Evolutionary conservation across 805 yeast species (phyloP).

Genomic region (Grigorovia transvaalensis): DNA sequence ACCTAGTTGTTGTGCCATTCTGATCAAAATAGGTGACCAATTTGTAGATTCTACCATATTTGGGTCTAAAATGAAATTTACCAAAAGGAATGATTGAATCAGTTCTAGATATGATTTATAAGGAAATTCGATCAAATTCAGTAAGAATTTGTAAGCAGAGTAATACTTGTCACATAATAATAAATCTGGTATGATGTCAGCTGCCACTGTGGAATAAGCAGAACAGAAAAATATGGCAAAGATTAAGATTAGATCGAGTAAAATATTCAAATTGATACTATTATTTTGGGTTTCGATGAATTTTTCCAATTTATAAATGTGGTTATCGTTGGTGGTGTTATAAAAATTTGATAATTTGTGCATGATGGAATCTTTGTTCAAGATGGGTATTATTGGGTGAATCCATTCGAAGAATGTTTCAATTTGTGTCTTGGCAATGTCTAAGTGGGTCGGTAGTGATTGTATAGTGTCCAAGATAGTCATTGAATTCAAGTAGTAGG

Average conservation of each 20-base stretch:
- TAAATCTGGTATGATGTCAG: conserved; percentile 16
- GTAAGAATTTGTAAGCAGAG: conserved; percentile 11
- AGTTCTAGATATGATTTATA: conserved; percentile 14
- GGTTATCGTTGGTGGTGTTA: conserved; percentile 4
- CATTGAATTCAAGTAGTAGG: neutral
- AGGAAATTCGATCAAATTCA: conserved; percentile 16
- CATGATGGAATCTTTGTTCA: conserved; percentile 7
- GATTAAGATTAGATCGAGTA: conserved; percentile 7
- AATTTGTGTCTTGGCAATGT: conserved; percentile 9
- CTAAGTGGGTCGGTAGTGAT: conserved; percentile 11
- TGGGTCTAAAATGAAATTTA: conserved; percentile 22
- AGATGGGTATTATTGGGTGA: conserved; percentile 22
- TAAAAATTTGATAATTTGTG: conserved; percentile 5
- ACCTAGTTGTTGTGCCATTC: conserved; percentile 22
- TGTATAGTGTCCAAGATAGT: conserved; percentile 11
- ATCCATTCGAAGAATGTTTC: conserved; percentile 16
- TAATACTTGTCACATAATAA: conserved; percentile 18
- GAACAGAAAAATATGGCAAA: conserved; percentile 19
- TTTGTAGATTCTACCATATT: conserved; percentile 21
- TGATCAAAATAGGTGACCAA: conserved; percentile 19
- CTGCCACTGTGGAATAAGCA: conserved; percentile 18
- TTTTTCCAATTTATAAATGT: neutral
- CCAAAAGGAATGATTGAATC: conserved; percentile 15
- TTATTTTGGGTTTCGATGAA: neutral
- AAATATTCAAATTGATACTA: neutral